phyloP scores from a whole-genome alignment of 441 rosid genomes.

The Corymbia citriodora region DNA sequence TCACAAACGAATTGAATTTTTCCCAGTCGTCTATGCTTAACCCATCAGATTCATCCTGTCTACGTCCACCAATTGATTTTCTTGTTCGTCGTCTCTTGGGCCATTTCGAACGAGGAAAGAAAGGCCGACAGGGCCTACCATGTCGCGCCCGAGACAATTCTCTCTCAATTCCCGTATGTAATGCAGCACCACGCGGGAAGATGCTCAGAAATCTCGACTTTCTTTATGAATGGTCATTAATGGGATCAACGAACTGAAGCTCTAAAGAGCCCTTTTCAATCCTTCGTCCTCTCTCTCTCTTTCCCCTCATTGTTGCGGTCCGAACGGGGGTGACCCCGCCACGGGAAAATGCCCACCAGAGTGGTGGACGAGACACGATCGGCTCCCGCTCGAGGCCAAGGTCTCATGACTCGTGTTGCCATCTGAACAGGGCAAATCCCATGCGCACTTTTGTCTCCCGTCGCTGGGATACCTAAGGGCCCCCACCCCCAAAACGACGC shows the following conservation, averaged over 20 bases:
- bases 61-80: not conserved
- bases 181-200: not conserved
- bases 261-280: not conserved
- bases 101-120: not conserved
- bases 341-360: fast-evolving
- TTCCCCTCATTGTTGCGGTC: not conserved
- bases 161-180: not conserved
- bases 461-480: not conserved
- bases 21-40: not conserved
- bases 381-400: not conserved
- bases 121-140: not conserved
- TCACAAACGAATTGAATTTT: not conserved
- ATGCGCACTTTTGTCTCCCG: not conserved
- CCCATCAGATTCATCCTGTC: not conserved
- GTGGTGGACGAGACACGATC: not conserved
- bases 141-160: not conserved
- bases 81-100: not conserved
- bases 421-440: not conserved
- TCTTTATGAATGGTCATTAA: not conserved
- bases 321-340: not conserved
- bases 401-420: not conserved
- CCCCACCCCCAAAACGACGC: not conserved
- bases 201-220: not conserved
- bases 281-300: not conserved
- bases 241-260: not conserved